phyloP scores from a whole-genome alignment of 2,329 filamentous ascomycete species.

The Fusarium gaditjirri region DNA sequence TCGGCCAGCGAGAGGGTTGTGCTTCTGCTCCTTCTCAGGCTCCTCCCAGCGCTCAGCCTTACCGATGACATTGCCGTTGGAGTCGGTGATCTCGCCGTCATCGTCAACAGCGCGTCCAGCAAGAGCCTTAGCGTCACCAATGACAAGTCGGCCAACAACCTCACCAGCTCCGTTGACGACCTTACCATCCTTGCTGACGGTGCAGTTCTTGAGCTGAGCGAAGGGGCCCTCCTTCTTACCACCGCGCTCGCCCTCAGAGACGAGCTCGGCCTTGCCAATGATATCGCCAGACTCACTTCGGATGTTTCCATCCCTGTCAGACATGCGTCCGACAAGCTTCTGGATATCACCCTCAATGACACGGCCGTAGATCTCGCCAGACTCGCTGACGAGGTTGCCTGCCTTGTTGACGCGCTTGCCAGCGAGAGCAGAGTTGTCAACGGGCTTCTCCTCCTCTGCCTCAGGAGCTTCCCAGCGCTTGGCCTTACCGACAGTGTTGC shows the following conservation, averaged over 20 bases:
- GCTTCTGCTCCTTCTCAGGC: constrained; percentile 62
- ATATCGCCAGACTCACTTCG: constrained; percentile 78
- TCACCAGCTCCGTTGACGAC: constrained; percentile 74
- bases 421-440: constrained; percentile 70
- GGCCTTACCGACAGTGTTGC: constrained; percentile 73
- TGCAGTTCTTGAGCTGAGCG: constrained; percentile 71
- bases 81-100: constrained; percentile 84
- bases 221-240: constrained; percentile 75
- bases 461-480: constrained; percentile 72
- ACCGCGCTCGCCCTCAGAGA: constrained; percentile 73
- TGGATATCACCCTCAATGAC: constrained; percentile 74
- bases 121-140: constrained; percentile 77
- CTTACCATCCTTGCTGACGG: constrained; percentile 75
- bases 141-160: constrained; percentile 75
- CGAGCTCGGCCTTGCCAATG: constrained; percentile 74
- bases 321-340: constrained; percentile 73
- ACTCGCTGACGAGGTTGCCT: constrained; percentile 68
- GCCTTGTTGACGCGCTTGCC: constrained; percentile 79
- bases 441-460: constrained; percentile 61
- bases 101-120: constrained; percentile 81
- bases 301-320: constrained; percentile 77
- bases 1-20: constrained; percentile 63
- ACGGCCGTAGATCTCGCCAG: constrained; percentile 68
- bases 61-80: constrained; percentile 71
- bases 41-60: constrained; percentile 70